Conservation (phyloP, 2,329 filamentous ascomycete genomes). For the Fusarium sp. region DNA sequence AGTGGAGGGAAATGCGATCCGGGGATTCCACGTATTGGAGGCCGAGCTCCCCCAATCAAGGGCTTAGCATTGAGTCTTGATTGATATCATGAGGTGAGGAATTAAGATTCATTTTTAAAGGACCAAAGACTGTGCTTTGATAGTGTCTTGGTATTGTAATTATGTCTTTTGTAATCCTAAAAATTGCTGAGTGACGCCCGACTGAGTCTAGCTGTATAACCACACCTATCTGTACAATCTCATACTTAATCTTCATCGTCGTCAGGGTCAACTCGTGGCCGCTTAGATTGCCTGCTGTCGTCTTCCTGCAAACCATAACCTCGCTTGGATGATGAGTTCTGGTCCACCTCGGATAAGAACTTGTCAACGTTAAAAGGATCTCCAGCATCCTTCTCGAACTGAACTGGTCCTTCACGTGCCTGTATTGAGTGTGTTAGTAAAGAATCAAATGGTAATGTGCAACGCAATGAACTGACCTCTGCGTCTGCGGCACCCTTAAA, state of each 20-base stretch:
- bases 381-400: constrained; percentile 88
- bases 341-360: constrained; percentile 85
- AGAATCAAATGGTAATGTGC: neutral
- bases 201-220: constrained; percentile 40
- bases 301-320: constrained; percentile 80
- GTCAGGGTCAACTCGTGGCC: constrained; percentile 78
- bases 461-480: constrained; percentile 67
- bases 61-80: neutral
- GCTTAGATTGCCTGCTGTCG: constrained; percentile 72
- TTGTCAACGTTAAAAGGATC: constrained; percentile 96
- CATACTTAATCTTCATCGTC: constrained; percentile 50
- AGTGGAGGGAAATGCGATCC: constrained; percentile 19
- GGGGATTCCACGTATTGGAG: constrained; percentile 41
- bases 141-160: constrained; percentile 16
- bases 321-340: constrained; percentile 73
- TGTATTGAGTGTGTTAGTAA: constrained; percentile 53
- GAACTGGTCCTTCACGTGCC: constrained; percentile 89
- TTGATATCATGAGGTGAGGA: neutral
- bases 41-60: neutral
- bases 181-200: constrained; percentile 37
- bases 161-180: constrained; percentile 7
- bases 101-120: constrained; percentile 4
- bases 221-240: constrained; percentile 20
- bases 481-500: constrained; percentile 89
- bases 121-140: neutral